A percentile compares a stretch with the other conserved stretches of the same genome.
Evolutionary conservation across 202 grass and related monocot genomes (phyloP).

Genomic region (Brachypodium distachyon): DNA sequence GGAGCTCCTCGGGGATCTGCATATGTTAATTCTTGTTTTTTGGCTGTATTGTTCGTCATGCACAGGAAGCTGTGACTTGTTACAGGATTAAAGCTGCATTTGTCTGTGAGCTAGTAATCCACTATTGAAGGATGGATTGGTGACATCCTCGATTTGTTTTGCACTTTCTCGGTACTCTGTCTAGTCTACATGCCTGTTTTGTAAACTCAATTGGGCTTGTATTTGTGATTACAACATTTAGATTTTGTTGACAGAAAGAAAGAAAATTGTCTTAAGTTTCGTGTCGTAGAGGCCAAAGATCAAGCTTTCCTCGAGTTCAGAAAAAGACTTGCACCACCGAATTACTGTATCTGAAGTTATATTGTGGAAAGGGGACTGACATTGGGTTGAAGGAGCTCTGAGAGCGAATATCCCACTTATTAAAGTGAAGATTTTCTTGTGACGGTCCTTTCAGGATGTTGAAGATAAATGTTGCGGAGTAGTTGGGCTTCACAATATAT

Average conservation of each 20-base stretch:
- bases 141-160: slow-evolving; percentile 17
- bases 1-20: not conserved
- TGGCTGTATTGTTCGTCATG: not conserved
- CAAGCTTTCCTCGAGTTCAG: no score
- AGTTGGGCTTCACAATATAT: no score
- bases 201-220: slow-evolving; percentile 21
- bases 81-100: not conserved
- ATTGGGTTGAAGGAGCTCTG: not conserved
- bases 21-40: slow-evolving; percentile 9
- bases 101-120: not conserved
- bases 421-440: no score
- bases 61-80: slow-evolving; percentile 25
- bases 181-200: not conserved
- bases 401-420: not conserved
- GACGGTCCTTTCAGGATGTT: not conserved
- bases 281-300: no score
- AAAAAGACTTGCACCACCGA: no score
- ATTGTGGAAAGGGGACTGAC: no score
- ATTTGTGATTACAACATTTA: not conserved
- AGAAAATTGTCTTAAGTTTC: not conserved
- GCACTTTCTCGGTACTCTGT: not conserved
- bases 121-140: slow-evolving; percentile 14
- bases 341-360: no score
- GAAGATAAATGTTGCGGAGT: not conserved
- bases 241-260: not conserved